Evolutionary conservation across 345 rosid species (phyloP), one percentile per base, ranked within the genome.

Genomic region (Acer campestre): DNA sequence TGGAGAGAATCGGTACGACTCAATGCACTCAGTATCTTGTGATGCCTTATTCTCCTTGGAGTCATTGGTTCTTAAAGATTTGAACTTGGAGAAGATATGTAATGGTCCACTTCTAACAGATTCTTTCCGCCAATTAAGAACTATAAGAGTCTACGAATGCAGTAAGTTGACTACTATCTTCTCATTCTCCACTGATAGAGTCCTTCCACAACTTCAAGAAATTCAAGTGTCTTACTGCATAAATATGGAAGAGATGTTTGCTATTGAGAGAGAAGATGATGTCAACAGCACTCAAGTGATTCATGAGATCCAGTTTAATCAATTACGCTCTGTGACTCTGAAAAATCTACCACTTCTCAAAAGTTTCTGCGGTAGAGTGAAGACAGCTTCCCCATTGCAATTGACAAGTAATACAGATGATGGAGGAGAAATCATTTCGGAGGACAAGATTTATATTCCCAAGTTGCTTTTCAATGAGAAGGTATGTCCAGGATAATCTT

Each of bases 161-260:
- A 10, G 27, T 1, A 22, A 61, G 23, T 11, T 61, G 65, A 23
- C n/a, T 3, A 61, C 23, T 23, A 23, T 61, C 13, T 61, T 23
- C 65, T 22, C 65, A 22, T 61, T 61, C 11, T 3, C 27, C 31
- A 23, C 1, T 22, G 17, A 4, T 13, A 23, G 4, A 23, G 29
- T 4, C 65, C 65, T 61, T 23, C 65, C 29, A 23, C 65, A 23
- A 61, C 65, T 61, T 23, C 35, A 23, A 61, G 27, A 7, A 61
- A 23, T 61, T 10, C 4, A 0, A 0, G 7, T 61, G 65, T 2
- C 4, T 0, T 53, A 31, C 4, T 85, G 88, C 77, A 11, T 1
- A 2, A 64, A 6, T 22, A 61, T 85, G 62, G 68, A 51, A 38
- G 82, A 67, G 48, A 11, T 61, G 2, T 61, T 61, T 2, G 27